phyloP scores from a whole-genome alignment of 2,329 filamentous ascomycete genomes.

The Colletotrichum australisinense region DNA sequence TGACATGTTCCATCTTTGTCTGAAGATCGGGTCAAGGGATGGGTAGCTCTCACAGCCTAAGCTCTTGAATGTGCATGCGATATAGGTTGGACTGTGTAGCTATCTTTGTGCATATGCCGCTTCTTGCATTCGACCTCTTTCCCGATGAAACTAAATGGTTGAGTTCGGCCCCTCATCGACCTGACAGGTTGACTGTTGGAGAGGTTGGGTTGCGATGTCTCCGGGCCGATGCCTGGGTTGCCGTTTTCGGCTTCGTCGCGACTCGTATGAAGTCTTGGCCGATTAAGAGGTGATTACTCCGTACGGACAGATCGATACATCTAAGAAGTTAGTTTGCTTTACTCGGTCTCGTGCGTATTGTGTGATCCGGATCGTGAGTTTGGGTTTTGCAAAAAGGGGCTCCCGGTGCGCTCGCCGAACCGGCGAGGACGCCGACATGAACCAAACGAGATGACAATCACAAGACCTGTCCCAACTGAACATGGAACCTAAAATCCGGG shows the following conservation, averaged over 20 bases:
- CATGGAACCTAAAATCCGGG: background rate
- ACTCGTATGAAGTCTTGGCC: background rate
- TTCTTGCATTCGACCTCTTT: background rate
- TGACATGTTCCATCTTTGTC: background rate
- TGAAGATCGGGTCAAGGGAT: background rate
- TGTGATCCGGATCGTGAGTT: background rate
- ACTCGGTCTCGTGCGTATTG: background rate
- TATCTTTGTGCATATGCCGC: background rate
- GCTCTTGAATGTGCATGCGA: background rate
- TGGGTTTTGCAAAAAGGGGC: background rate
- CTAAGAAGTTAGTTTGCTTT: background rate
- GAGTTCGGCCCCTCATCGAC: too few species aligned
- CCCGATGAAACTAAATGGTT: too few species aligned
- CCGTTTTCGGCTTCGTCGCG: too few species aligned
- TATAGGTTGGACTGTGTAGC: background rate
- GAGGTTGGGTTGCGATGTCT: too few species aligned
- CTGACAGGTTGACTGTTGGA: too few species aligned
- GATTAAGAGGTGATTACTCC: background rate
- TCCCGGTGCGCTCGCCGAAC: background rate
- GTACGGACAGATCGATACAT: background rate
- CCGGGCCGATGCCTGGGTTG: too few species aligned
- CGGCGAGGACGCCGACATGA: background rate
- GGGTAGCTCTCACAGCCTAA: background rate
- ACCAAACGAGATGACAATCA: background rate
- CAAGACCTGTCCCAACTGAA: background rate